A percentile compares a stretch with the other conserved stretches of the same genome.
Evolutionary conservation across 2,329 filamentous ascomycete species (phyloP).

Genomic region (Decorospora gaudefroyi): DNA sequence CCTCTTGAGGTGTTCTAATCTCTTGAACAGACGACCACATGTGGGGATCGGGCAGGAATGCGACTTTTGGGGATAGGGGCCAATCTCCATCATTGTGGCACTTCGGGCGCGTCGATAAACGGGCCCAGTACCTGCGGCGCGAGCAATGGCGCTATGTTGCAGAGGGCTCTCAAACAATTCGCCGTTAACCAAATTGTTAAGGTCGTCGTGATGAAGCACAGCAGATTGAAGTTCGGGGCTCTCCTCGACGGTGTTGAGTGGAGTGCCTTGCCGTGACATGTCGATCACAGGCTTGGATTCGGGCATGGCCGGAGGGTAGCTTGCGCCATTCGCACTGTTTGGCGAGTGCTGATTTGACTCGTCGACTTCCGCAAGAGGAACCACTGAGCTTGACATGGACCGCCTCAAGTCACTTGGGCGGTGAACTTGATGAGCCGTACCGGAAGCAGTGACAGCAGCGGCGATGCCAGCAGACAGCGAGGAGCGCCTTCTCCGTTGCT

Average conservation of each 20-base stretch:
- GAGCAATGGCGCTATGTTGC: constrained; percentile 63
- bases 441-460: constrained; percentile 65
- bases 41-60: constrained; percentile 99
- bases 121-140: constrained; percentile 65
- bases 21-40: constrained; percentile 96
- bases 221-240: constrained; percentile 75
- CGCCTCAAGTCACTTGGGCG: constrained; percentile 87
- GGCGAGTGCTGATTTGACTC: constrained; percentile 79
- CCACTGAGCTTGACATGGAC: constrained; percentile 86
- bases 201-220: constrained; percentile 71
- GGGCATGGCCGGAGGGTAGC: constrained; percentile 63
- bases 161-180: constrained; percentile 51
- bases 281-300: constrained; percentile 76
- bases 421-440: constrained; percentile 65
- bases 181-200: constrained; percentile 52
- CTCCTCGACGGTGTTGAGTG: constrained; percentile 80
- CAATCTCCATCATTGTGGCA: constrained; percentile 94
- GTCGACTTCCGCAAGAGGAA: constrained; percentile 78
- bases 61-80: constrained; percentile 95
- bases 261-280: constrained; percentile 88
- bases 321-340: constrained; percentile 67
- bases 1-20: constrained; percentile 98
- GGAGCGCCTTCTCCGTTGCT: constrained; percentile 91
- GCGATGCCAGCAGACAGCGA: constrained; percentile 84
- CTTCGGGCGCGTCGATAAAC: constrained; percentile 89